Evolutionary conservation across 306 rosid species (phyloP), one percentile per base, ranked within the genome.

Genomic region (Vachellia collinsii): DNA sequence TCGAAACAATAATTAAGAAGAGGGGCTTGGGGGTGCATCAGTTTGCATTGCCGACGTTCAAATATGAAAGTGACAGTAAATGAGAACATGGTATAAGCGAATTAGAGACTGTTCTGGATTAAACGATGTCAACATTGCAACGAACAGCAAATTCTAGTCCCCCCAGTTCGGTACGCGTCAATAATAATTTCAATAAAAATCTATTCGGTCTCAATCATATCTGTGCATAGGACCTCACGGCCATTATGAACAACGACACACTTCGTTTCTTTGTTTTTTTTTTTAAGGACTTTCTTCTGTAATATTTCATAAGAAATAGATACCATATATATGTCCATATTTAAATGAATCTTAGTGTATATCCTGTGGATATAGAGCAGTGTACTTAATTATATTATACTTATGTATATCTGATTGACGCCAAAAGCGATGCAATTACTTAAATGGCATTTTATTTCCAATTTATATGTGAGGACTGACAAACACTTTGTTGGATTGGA

Each of bases 141-240:
- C 61, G 17, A 72, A 51, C 63, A 50, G 19, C 44, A 51, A 50
- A 7, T 17, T 72, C 29, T 34, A 47, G 37, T 7, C 43, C 29
- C 54, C n/a, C 63, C 11, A 67, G 22, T 75, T 75, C 46, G 56
- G 79, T 59, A 17, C 63, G 16, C 77, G 19, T 72, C 77, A 72
- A 72, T 47, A 39, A 48, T 25, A 16, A 16, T 34, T 17, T n/a
- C n/a, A 36, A 71, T 6, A 47, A 48, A 48, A 48, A n/a, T 13
- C 20, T 13, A 19, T n/a, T 22, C 7, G 34, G 29, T 54, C n/a
- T 25, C 68, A 62, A 62, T 23, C 37, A 12, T 62, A 25, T 7
- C 3, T 48, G 20, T 2, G 10, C 7, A 65, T 51, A 50, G 56
- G 8, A 51, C 20, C 43, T 64, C 7, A 36, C 20, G 48, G 58